These are phyloP conservation scores for Arabidopsis hybrid DNA, from an alignment of 441 rosid species.

Conservation along the genomic window DNA sequence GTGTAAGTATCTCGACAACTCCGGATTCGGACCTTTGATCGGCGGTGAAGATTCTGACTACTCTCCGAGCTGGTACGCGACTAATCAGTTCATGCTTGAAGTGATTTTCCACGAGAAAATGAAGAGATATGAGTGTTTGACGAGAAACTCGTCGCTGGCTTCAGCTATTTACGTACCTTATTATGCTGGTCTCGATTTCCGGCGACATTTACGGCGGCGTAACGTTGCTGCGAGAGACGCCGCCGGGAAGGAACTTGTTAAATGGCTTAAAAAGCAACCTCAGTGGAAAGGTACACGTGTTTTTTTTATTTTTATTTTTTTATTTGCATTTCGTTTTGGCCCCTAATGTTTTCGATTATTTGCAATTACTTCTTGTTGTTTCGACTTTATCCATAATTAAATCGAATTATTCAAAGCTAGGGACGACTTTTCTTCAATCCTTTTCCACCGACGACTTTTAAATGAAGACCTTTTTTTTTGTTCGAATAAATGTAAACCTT, in stretches of 20 bases:
- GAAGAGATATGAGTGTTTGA: constrained; percentile 64
- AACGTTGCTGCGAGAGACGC: constrained; percentile 53
- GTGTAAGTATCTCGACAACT: constrained; percentile 47
- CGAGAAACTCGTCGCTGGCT: constrained; percentile 59
- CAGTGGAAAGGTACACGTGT: constrained; percentile 57
- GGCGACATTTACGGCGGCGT: constrained; percentile 56
- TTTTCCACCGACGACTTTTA: constrained; percentile 20
- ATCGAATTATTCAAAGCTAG: not conserved
- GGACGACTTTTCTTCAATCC: constrained; percentile 10
- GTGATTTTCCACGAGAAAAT: constrained; percentile 56
- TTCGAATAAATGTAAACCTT: too few relatives aligned
- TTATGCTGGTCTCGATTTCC: constrained; percentile 63
- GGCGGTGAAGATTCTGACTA: not conserved
- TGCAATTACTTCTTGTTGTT: not conserved
- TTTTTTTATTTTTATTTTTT: not conserved
- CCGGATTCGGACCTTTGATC: constrained; percentile 49
- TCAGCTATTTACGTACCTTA: constrained; percentile 70
- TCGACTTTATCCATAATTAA: not conserved
- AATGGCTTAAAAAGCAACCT: constrained; percentile 52
- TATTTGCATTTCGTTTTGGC: not conserved
- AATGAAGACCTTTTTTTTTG: not conserved
- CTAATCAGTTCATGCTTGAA: constrained; percentile 55
- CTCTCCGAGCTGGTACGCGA: constrained; percentile 34
- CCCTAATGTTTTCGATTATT: not conserved
- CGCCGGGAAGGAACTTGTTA: constrained; percentile 46